phyloP scores from a whole-genome alignment of 768 basidiomycete genomes.

The Termitomyces bulborhizus region DNA sequence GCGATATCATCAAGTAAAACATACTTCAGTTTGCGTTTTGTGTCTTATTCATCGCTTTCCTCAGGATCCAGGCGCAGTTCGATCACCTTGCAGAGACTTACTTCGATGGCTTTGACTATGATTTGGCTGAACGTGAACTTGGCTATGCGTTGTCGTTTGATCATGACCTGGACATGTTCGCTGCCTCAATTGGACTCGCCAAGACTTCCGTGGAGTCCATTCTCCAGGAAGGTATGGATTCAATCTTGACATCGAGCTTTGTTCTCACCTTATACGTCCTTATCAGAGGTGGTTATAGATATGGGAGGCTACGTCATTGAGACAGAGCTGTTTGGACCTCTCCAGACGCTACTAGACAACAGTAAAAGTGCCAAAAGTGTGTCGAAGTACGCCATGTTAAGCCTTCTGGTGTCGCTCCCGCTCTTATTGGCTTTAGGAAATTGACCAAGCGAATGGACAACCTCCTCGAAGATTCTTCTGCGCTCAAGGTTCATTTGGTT shows the following conservation, averaged over 20 bases:
- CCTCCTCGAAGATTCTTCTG: conserved; percentile 61
- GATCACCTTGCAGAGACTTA: conserved; percentile 89
- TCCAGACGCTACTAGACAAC: conserved; percentile 77
- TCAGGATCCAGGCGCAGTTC: conserved; percentile 86
- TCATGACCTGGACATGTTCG: conserved; percentile 89
- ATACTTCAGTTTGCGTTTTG: conserved; percentile 6
- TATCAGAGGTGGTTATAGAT: conserved; percentile 64
- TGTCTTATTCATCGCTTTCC: not conserved
- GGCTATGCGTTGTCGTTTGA: conserved; percentile 80
- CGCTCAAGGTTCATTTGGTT: conserved; percentile 65
- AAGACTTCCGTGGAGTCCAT: conserved; percentile 79
- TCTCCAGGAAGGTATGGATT: conserved; percentile 63
- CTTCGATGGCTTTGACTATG: conserved; percentile 77
- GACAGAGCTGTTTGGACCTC: conserved; percentile 70
- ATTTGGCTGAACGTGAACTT: conserved; percentile 85
- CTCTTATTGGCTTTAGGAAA: conserved; percentile 53
- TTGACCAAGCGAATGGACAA: conserved; percentile 83
- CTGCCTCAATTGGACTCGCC: conserved; percentile 84
- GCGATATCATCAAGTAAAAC: conserved; percentile 78
- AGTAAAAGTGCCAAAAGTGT: conserved; percentile 75
- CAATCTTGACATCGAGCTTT: not conserved
- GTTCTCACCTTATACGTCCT: conserved; percentile 2
- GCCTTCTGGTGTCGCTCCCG: not conserved
- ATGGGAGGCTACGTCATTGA: conserved; percentile 72
- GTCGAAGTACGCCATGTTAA: conserved; percentile 52